Conservation (phyloP, 352 stramenopile species). For the Phytophthora cactorum region DNA sequence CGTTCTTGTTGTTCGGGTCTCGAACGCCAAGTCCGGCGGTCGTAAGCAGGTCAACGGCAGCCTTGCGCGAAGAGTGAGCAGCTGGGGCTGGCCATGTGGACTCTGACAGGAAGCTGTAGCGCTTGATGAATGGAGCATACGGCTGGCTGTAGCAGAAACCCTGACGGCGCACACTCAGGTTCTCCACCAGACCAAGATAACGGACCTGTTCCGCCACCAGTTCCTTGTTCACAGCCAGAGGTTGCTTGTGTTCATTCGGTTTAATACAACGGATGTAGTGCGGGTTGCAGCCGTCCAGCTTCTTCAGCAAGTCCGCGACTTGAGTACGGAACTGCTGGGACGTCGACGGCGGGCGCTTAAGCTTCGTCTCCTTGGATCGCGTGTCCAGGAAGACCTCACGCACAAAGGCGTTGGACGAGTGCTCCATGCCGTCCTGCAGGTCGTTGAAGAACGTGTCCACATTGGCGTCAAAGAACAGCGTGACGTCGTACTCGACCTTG, state of each 20-base stretch:
- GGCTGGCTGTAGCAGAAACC: conserved; percentile 87
- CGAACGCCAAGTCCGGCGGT: conserved; percentile 63
- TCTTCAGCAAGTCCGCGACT: conserved; percentile 80
- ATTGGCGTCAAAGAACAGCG: conserved; percentile 85
- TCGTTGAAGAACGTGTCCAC: conserved; percentile 89
- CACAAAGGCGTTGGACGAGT: conserved; percentile 78
- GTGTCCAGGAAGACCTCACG: conserved; percentile 84
- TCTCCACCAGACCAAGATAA: conserved; percentile 85
- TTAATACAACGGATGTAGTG: conserved; percentile 94
- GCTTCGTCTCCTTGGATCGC: conserved; percentile 78
- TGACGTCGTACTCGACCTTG: conserved; percentile 89
- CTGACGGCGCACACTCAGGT: conserved; percentile 82
- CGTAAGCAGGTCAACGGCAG: conserved; percentile 75
- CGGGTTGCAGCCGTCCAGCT: conserved; percentile 88
- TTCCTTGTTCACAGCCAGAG: conserved; percentile 67
- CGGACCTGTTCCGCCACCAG: conserved; percentile 81
- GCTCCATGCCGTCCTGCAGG: conserved; percentile 72
- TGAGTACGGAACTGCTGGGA: conserved; percentile 87
- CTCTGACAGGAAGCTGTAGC: conserved; percentile 85
- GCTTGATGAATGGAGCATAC: conserved; percentile 84
- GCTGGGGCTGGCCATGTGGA: conserved; percentile 75
- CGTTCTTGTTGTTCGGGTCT: conserved; percentile 50
- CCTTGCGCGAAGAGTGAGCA: conserved; percentile 76
- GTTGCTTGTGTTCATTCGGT: conserved; percentile 88
- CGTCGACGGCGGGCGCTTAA: conserved; percentile 83